These are phyloP conservation scores for Backusella westeae DNA, from an alignment of 192 early-diverging fungal genomes.

Conservation along the genomic window DNA sequence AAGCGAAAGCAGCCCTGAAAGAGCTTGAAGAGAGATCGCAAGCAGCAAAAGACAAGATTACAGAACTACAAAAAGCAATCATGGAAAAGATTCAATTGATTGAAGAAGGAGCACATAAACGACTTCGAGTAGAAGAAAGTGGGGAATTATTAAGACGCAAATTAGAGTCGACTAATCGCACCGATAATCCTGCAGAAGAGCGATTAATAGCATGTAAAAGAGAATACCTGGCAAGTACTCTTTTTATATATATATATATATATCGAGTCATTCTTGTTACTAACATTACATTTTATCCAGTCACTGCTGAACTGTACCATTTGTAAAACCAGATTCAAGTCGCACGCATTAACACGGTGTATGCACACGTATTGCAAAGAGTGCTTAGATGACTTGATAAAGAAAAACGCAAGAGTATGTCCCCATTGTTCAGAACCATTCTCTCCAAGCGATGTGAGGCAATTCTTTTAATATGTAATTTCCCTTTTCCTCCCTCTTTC, in stretches of 20 bases:
- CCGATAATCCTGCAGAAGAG: slow-evolving; percentile 58
- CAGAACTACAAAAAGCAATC: slow-evolving; percentile 35
- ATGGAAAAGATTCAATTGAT: slow-evolving; percentile 22
- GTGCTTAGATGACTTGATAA: slow-evolving; percentile 65
- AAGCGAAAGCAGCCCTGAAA: slow-evolving; percentile 12
- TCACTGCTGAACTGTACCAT: slow-evolving; percentile 87
- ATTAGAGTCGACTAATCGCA: slow-evolving; percentile 54
- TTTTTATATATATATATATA: too few species aligned
- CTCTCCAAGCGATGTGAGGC: background rate
- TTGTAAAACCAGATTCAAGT: slow-evolving; percentile 85
- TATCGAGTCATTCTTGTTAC: background rate
- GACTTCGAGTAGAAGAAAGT: slow-evolving; percentile 62
- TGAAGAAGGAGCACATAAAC: slow-evolving; percentile 43
- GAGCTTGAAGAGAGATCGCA: slow-evolving; percentile 59
- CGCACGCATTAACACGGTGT: slow-evolving; percentile 79
- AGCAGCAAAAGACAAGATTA: slow-evolving; percentile 46
- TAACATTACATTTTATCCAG: slow-evolving; percentile 40
- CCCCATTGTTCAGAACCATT: background rate
- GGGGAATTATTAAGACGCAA: slow-evolving; percentile 58
- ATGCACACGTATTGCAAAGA: slow-evolving; percentile 96
- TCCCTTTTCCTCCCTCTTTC: background rate
- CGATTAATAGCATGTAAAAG: slow-evolving; percentile 60
- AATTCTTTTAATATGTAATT: background rate
- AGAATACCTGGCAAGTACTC: slow-evolving; percentile 34
- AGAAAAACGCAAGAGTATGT: background rate